phyloP scores from a whole-genome alignment of 2,329 filamentous ascomycete species.

The Fusarium abutilonis region DNA sequence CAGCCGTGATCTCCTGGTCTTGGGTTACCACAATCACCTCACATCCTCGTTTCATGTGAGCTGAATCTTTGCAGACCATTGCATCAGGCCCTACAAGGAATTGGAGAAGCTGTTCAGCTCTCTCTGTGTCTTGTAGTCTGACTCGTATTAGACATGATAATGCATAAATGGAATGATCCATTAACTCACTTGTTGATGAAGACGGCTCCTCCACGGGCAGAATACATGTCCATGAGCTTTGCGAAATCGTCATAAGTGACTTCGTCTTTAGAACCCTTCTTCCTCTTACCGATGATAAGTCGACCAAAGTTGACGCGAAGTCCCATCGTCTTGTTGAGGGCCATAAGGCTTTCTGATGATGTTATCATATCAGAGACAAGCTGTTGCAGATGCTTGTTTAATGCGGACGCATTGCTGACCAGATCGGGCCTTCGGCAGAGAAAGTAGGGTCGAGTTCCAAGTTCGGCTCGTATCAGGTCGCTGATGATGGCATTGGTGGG shows the following conservation, averaged over 20 bases:
- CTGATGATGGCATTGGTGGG: conserved; percentile 26
- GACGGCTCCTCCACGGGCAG: conserved; percentile 45
- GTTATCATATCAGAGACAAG: conserved; percentile 35
- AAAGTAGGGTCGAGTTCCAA: conserved; percentile 42
- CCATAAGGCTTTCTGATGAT: conserved; percentile 42
- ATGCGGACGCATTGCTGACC: conserved; percentile 12
- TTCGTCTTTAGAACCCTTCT: conserved; percentile 37
- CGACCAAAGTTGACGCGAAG: conserved; percentile 50
- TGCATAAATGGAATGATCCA: not conserved
- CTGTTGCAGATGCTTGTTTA: conserved; percentile 34
- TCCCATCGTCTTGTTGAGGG: conserved; percentile 40
- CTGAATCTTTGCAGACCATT: conserved; percentile 23
- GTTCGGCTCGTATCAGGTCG: conserved; percentile 36
- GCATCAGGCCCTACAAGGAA: conserved; percentile 23
- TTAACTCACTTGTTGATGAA: conserved; percentile 45
- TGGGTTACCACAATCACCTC: conserved; percentile 38
- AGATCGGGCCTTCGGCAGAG: not conserved
- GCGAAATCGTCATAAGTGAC: conserved; percentile 43
- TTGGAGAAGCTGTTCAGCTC: conserved; percentile 32
- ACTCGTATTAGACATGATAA: conserved; percentile 10
- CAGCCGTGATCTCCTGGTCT: conserved; percentile 38
- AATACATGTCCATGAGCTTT: conserved; percentile 43
- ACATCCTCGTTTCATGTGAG: conserved; percentile 26
- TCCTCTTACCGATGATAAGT: conserved; percentile 43
- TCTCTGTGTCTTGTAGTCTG: conserved; percentile 30